These are phyloP conservation scores for Pichia ethanolica DNA, from an alignment of 805 yeast genomes.

Conservation along the genomic window DNA sequence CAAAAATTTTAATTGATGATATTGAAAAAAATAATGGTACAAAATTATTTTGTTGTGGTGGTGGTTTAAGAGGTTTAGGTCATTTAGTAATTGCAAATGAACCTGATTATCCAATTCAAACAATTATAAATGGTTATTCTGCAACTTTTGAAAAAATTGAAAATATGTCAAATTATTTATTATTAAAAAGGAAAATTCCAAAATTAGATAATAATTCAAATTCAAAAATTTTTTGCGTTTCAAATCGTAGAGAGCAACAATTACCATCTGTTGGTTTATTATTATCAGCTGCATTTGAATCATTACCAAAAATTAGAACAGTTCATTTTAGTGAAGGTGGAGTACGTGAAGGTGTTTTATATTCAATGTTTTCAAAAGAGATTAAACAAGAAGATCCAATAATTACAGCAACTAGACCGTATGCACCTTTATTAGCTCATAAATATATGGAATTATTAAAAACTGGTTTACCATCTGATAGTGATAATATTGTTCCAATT, in stretches of 20 bases:
- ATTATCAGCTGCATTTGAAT: conserved; percentile 54
- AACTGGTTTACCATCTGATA: conserved; percentile 46
- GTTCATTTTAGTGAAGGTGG: conserved; percentile 72
- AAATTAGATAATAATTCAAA: conserved; percentile 23
- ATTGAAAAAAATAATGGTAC: conserved; percentile 54
- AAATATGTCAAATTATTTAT: conserved; percentile 42
- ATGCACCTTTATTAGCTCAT: conserved; percentile 57
- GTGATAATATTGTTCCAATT: conserved; percentile 40
- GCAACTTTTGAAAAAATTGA: conserved; percentile 46
- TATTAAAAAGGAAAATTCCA: conserved; percentile 43
- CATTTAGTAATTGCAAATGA: conserved; percentile 44
- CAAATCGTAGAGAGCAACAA: conserved; percentile 58
- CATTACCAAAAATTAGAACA: conserved; percentile 52
- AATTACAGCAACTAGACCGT: conserved; percentile 60
- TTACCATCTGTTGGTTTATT: conserved; percentile 63
- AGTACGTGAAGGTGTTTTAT: conserved; percentile 68
- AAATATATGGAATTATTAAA: conserved; percentile 47
- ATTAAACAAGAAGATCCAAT: conserved; percentile 63
- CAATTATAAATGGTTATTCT: conserved; percentile 63
- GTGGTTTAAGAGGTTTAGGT: conserved; percentile 67
- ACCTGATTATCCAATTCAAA: conserved; percentile 58
- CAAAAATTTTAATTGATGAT: conserved; percentile 40
- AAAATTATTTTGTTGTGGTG: conserved; percentile 62
- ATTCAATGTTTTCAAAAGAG: conserved; percentile 49
- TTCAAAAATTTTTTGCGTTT: conserved; percentile 45